Conservation (phyloP, 129 eudicot genomes). For the Arctium lappa region DNA sequence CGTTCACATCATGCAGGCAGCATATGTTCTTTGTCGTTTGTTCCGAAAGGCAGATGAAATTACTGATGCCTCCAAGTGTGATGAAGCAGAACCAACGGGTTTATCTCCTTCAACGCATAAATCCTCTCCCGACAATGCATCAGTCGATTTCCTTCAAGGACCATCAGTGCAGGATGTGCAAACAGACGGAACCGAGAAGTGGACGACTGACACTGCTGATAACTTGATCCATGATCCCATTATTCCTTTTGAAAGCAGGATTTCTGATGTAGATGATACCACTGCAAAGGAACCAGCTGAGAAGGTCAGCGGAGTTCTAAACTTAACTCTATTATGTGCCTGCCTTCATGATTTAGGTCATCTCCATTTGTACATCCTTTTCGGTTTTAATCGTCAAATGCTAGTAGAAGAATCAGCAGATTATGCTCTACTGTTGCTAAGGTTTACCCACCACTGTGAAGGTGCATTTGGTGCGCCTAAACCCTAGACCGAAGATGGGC, state of each 20-base stretch:
- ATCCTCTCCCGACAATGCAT: slow-evolving; percentile 55
- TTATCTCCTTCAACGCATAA: slow-evolving; percentile 48
- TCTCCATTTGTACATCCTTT: background rate
- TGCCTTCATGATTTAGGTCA: too few species aligned
- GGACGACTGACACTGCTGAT: slow-evolving; percentile 40
- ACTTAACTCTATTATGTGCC: background rate
- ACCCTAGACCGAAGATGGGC: too few species aligned
- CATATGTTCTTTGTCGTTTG: slow-evolving; percentile 69
- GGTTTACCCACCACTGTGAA: too few species aligned
- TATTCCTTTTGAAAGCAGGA: slow-evolving; percentile 35
- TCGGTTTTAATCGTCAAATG: background rate
- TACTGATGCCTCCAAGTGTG: slow-evolving; percentile 30
- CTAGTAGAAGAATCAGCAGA: too few species aligned
- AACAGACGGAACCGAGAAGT: slow-evolving; percentile 32
- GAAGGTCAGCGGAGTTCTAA: slow-evolving; percentile 21
- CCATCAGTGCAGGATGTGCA: slow-evolving; percentile 23
- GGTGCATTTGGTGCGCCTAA: too few species aligned
- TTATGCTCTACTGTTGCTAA: too few species aligned
- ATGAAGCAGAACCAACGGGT: slow-evolving; percentile 44
- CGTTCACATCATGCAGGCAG: slow-evolving; percentile 28
- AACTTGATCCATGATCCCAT: slow-evolving; percentile 11
- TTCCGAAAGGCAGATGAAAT: slow-evolving; percentile 56
- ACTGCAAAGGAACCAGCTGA: slow-evolving; percentile 32
- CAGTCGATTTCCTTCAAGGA: slow-evolving; percentile 35
- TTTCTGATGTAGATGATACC: slow-evolving; percentile 25